Base-by-base conservation (phyloP, 139 green algal genomes). In the Volvox africanus region DNA sequence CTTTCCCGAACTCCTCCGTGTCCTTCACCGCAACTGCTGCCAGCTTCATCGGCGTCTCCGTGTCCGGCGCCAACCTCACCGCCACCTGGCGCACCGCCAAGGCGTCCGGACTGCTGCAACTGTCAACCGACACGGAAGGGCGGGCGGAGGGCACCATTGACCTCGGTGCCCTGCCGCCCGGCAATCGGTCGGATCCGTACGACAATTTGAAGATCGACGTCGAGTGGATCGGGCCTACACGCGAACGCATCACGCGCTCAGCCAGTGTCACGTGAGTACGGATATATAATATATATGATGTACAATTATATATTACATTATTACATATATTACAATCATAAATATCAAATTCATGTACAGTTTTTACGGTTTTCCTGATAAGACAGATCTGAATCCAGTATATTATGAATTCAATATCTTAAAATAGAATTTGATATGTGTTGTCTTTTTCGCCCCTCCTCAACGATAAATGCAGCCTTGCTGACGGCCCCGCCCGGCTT, bases 181-280 rank as follows among this genome's bases (percentile, higher is more conserved):
- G 61, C 24, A 92, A 93, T 37, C 35, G 30, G 0, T 88, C 81
- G 36, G n/a, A 61, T 16, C 22, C 79, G 28, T 90, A 92, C 32
- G 90, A 93, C 75, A 87, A 36, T 0, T 44, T 95, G 24, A 61
- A 0, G 0, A 24, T 95, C 5, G 69, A 21, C 3, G 93, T 81
- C 1, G 81, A 91, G 28, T 95, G 93, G 93, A 87, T 95, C 14
- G 93, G 93, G 19, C 93, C 93, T 35, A 94, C 93, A 21, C 73
- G 93, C 17, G 93, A 95, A 84, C 61, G 61, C 30, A 91, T 95
- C 19, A 82, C 68, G 16, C 22, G 67, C 6, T 88, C 68, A 5
- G 69, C 79, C 18, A 87, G 14, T 1, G 71, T 94, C 32, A 88
- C 32, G 93, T 95, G 69, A 91, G 93, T 84, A 17, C 67, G 67